These are phyloP conservation scores for Botrytis elliptica DNA, from an alignment of 2,329 filamentous ascomycete species.

Conservation along the genomic window DNA sequence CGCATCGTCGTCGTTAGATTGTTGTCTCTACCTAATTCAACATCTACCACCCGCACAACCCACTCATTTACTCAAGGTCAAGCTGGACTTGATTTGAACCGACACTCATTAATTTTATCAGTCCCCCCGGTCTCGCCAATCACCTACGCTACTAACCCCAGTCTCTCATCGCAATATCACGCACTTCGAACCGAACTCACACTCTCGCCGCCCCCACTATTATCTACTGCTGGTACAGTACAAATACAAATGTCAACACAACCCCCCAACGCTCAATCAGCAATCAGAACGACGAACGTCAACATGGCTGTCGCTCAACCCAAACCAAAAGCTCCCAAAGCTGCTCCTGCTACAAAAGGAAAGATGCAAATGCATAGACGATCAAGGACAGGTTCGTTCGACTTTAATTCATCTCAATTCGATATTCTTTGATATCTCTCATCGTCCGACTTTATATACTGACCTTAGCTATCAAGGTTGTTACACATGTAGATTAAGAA, in stretches of 20 bases:
- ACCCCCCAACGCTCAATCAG: conserved; percentile 57
- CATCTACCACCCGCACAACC: background rate
- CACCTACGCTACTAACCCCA: conserved; percentile 17
- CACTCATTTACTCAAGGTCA: conserved; percentile 29
- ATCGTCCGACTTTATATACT: conserved; percentile 48
- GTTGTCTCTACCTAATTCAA: conserved; percentile 17
- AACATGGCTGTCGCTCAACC: conserved; percentile 60
- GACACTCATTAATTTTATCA: conserved; percentile 42
- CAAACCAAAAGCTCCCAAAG: conserved; percentile 59
- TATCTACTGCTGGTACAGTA: conserved; percentile 36
- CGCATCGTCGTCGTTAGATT: conserved; percentile 9
- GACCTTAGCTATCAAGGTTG: conserved; percentile 49
- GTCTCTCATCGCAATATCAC: conserved; percentile 22
- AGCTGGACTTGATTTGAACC: conserved; percentile 41
- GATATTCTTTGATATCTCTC: conserved; percentile 48
- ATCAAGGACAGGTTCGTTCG: conserved; percentile 82
- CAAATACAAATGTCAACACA: conserved; percentile 60
- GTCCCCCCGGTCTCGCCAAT: conserved; percentile 40
- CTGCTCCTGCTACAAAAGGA: conserved; percentile 58
- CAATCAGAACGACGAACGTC: conserved; percentile 38
- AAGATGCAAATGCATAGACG: conserved; percentile 88
- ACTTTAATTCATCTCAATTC: conserved; percentile 36
- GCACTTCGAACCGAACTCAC: conserved; percentile 21
- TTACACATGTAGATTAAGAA: conserved; percentile 65
- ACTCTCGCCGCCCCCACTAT: conserved; percentile 31